These are phyloP conservation scores for Athelia sp. DNA, from an alignment of 1,284 basidiomycete genomes.

Conservation along the genomic window DNA sequence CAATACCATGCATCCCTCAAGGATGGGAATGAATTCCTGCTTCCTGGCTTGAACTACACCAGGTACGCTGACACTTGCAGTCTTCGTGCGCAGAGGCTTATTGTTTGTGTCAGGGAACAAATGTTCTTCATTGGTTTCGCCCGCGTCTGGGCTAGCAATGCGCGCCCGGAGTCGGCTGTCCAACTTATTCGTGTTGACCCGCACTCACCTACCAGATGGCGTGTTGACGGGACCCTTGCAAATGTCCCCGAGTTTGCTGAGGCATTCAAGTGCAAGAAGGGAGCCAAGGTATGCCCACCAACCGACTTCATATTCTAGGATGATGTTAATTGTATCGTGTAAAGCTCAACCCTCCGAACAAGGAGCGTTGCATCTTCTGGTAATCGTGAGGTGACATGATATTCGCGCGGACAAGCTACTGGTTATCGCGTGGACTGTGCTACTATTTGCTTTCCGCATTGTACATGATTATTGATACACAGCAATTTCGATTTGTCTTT, in stretches of 20 bases:
- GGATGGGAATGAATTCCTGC: slow-evolving; percentile 61
- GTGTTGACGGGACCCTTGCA: slow-evolving; percentile 77
- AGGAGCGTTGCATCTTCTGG: slow-evolving; percentile 71
- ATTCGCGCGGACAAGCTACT: background rate
- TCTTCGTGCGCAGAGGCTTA: background rate
- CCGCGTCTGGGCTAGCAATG: slow-evolving; percentile 70
- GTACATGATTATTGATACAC: background rate
- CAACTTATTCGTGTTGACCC: slow-evolving; percentile 83
- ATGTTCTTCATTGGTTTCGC: slow-evolving; percentile 88
- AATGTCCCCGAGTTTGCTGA: slow-evolving; percentile 78
- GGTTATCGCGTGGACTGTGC: too few relatives aligned
- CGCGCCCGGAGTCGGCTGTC: slow-evolving; percentile 74
- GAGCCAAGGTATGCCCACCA: slow-evolving; percentile 50
- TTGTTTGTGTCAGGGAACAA: slow-evolving; percentile 58
- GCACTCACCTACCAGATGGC: slow-evolving; percentile 77
- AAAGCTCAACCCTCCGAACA: slow-evolving; percentile 61
- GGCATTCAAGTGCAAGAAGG: slow-evolving; percentile 71
- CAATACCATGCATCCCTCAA: slow-evolving; percentile 52
- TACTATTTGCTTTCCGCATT: background rate
- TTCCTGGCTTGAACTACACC: slow-evolving; percentile 83
- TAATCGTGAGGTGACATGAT: slow-evolving; percentile 18
- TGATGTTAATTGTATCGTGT: background rate
- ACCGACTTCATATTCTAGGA: background rate
- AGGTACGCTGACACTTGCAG: slow-evolving; percentile 34
- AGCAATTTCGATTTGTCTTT: background rate